phyloP scores from a whole-genome alignment of 1,139 yeast species.

The Kluyveromyces sp. region DNA sequence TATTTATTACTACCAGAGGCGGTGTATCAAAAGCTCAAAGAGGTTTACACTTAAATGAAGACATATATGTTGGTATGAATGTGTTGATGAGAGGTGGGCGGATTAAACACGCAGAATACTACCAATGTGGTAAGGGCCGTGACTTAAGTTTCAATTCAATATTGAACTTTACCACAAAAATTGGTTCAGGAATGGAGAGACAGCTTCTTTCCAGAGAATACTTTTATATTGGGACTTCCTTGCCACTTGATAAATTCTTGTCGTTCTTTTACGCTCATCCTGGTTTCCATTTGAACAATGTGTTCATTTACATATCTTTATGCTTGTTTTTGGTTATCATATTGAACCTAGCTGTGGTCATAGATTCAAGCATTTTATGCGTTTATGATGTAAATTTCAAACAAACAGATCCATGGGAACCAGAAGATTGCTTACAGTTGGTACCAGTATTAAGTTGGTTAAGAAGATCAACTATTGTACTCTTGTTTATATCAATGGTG shows the following conservation, averaged over 20 bases:
- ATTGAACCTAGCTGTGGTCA: slow-evolving; percentile 58
- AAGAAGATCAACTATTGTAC: slow-evolving; percentile 66
- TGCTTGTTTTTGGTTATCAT: slow-evolving; percentile 58
- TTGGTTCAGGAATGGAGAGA: slow-evolving; percentile 84
- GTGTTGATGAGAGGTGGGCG: slow-evolving; percentile 68
- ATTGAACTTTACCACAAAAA: slow-evolving; percentile 66
- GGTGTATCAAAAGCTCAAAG: slow-evolving; percentile 72
- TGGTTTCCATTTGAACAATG: slow-evolving; percentile 67
- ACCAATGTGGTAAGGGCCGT: slow-evolving; percentile 76
- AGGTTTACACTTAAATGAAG: slow-evolving; percentile 67
- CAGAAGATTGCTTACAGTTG: slow-evolving; percentile 60
- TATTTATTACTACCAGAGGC: slow-evolving; percentile 66
- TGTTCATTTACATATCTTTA: slow-evolving; percentile 60
- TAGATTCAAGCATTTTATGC: slow-evolving; percentile 60
- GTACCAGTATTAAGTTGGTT: slow-evolving; percentile 64
- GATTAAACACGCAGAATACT: slow-evolving; percentile 69
- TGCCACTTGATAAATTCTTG: slow-evolving; percentile 63
- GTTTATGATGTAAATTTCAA: slow-evolving; percentile 53
- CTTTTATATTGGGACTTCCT: slow-evolving; percentile 63
- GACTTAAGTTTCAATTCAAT: slow-evolving; percentile 73
- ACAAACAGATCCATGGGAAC: slow-evolving; percentile 51
- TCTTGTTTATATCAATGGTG: slow-evolving; percentile 66
- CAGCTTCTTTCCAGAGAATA: slow-evolving; percentile 72
- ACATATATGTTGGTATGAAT: slow-evolving; percentile 70
- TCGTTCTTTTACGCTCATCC: slow-evolving; percentile 75